Evolutionary conservation across 1,284 basidiomycete genomes (phyloP).

Genomic region (Sporisorium exsertum): DNA sequence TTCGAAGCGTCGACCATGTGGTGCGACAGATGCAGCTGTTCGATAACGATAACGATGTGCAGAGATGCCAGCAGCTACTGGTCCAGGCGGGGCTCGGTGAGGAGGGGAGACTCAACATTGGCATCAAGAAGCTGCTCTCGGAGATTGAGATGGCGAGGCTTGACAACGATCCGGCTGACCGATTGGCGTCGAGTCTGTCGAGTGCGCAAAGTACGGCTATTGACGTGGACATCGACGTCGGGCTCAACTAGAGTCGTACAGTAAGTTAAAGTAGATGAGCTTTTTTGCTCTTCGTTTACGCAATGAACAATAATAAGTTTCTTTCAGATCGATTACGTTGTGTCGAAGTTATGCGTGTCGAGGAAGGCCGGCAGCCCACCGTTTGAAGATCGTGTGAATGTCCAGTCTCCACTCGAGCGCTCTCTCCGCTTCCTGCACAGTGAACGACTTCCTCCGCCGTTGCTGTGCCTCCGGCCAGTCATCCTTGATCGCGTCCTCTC

Average conservation of each 20-base stretch:
- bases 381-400: constrained; percentile 33
- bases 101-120: constrained; percentile 78
- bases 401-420: constrained; percentile 57
- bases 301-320: neutral
- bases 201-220: constrained; percentile 39
- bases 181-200: constrained; percentile 67
- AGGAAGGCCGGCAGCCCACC: constrained; percentile 23
- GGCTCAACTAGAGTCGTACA: constrained; percentile 39
- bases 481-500: constrained; percentile 4
- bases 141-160: constrained; percentile 96
- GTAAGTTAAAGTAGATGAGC: no score
- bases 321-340: neutral
- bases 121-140: constrained; percentile 88
- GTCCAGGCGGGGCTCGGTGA: constrained; percentile 80
- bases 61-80: constrained; percentile 77
- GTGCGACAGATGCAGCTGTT: constrained; percentile 88
- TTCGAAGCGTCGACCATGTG: constrained; percentile 81
- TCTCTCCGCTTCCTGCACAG: constrained; percentile 39
- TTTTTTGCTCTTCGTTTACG: neutral
- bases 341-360: neutral
- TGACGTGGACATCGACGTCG: constrained; percentile 51
- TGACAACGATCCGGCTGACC: constrained; percentile 72
- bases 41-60: constrained; percentile 73
- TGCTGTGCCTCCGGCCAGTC: constrained; percentile 61
- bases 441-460: constrained; percentile 44